These are phyloP conservation scores for Quercus parvula DNA, from an alignment of 306 rosid species.

Conservation along the genomic window DNA sequence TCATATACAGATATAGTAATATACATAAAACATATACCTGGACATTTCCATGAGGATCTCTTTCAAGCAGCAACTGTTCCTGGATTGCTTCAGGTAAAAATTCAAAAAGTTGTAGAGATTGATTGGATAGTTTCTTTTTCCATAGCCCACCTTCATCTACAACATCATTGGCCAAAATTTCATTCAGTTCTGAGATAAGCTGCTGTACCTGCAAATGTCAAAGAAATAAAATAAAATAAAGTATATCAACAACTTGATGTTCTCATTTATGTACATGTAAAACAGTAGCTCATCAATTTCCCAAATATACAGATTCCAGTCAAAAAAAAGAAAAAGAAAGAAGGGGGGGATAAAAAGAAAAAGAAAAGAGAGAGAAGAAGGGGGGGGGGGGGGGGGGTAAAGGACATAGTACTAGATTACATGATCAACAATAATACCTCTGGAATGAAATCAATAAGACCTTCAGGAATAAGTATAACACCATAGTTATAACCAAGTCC, in stretches of 20 bases:
- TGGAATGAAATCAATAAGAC: slow-evolving; percentile 97
- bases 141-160: slow-evolving; percentile 88
- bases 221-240: slow-evolving; percentile 14
- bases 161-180: slow-evolving; percentile 73
- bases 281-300: not conserved
- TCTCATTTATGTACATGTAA: not conserved
- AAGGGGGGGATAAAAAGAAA: not conserved
- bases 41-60: slow-evolving; percentile 99
- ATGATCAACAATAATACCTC: slow-evolving; percentile 61
- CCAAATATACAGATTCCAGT: not conserved
- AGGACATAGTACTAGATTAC: not conserved
- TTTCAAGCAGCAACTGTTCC: slow-evolving; percentile 98
- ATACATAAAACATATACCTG: slow-evolving; percentile 54
- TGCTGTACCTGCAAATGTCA: slow-evolving; percentile 75
- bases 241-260: not conserved
- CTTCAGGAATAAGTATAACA: slow-evolving; percentile 97
- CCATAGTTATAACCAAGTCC: slow-evolving; percentile 79
- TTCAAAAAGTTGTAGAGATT: slow-evolving; percentile 82
- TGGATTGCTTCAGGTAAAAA: slow-evolving; percentile 93
- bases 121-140: slow-evolving; percentile 85
- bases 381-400: not conserved
- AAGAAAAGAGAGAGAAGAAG: fast-evolving
- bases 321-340: no score
- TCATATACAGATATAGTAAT: slow-evolving; percentile 13
- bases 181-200: slow-evolving; percentile 92